Base-by-base conservation (phyloP, 139 green algal genomes). In the Pseudopediastrum boryanum region DNA sequence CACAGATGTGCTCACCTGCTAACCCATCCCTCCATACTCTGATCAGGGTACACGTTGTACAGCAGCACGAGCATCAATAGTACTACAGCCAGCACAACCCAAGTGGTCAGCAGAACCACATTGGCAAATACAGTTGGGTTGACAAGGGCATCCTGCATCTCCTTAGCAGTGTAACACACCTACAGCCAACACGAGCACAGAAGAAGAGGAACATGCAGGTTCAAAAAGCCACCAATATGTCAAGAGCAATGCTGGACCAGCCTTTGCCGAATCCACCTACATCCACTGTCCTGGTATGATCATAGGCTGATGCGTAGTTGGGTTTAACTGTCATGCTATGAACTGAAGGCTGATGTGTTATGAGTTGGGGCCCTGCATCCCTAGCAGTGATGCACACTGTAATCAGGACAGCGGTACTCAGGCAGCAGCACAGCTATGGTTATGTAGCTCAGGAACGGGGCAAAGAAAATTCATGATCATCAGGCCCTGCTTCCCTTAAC, bases 31-130 rank as follows among this genome's bases (percentile, higher is more conserved):
- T 81, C 59, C 33, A 81, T 36, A 16, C 31, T 38, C 44, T 51
- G 42, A 48, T 81, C 74, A 43, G 74, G 74, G 48, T 81, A 81
- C 12, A 81, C 3, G 41, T 81, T 81, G 46, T 81, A 81, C 48
- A 81, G 36, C 62, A 81, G 74, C 31, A 81, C 74, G 46, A 81
- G 43, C 62, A 65, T 33, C 8, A 33, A 36, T 31, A 25, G 44
- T 0, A 71, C 43, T 19, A 68, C 43, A 29, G n/a, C 42, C 59
- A 72, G 59, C 10, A 54, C 36, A 19, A 6, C 59, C 58, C 59
- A 71, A 33, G 59, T 80, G 23, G 29, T 63, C 31, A 48, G 31
- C 33, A 71, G 19, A 80, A 80, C 73, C 58, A 71, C 21, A 12
- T 4, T n/a, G 48, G 58, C 27, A 63, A 23, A 6, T 59, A 23